A percentile compares a stretch with the other conserved stretches of the same genome.
Conservation (phyloP, 225 moss, liverwort and hornwort genomes). For the Neckera pumila region DNA sequence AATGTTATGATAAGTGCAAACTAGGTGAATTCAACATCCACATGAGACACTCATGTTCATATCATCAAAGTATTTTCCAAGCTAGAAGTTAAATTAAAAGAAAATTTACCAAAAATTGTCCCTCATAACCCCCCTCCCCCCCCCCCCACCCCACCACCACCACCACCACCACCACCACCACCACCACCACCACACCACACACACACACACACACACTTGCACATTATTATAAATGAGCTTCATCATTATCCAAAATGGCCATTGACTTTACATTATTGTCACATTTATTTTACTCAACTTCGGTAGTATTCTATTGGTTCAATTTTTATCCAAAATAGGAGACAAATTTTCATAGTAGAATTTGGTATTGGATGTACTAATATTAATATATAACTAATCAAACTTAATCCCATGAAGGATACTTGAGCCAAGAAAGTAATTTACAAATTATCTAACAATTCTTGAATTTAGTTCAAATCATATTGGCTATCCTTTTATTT, state of each 20-base stretch:
- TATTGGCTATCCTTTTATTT: background rate
- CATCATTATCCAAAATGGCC: background rate
- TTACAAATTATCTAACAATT: background rate
- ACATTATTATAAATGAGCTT: background rate
- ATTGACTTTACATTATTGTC: background rate
- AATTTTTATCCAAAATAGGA: background rate
- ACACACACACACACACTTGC: no score
- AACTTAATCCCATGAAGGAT: rapidly evolving
- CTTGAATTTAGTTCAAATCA: background rate
- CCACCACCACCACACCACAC: no score
- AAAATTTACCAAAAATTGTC: background rate
- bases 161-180: no score
- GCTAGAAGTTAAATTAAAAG: background rate
- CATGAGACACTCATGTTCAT: background rate
- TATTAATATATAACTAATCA: background rate
- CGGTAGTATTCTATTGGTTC: background rate
- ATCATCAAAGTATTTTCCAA: background rate
- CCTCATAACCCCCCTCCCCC: no score
- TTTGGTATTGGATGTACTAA: background rate
- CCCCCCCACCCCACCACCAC: no score
- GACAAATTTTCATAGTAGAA: background rate
- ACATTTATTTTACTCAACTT: background rate
- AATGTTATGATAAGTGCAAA: background rate
- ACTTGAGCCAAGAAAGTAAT: background rate
- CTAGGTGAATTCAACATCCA: background rate